Evolutionary conservation across 495 filamentous ascomycete species (phyloP).

Genomic region (Penicillium subrubescens): DNA sequence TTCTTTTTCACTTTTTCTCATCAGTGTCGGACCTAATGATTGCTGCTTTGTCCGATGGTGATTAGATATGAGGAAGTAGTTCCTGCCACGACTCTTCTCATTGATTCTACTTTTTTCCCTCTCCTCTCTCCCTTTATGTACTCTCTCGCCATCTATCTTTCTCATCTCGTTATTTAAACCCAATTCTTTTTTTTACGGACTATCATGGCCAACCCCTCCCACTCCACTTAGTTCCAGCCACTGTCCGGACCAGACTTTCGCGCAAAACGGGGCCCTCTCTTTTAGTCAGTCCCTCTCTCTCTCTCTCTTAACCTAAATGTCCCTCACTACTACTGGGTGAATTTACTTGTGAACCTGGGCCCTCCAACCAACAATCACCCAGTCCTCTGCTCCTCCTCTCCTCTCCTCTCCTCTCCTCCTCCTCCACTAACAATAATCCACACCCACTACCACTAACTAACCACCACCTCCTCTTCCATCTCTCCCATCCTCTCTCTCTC

Average conservation of each 20-base stretch:
- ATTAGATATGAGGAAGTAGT: background rate
- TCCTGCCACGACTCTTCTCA: background rate
- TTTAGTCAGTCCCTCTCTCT: constrained; percentile 3
- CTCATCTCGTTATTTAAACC: background rate
- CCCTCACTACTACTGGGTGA: background rate
- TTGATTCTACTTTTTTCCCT: background rate
- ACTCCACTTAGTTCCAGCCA: constrained; percentile 34
- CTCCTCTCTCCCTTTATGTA: background rate
- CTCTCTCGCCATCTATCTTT: background rate
- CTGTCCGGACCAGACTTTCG: constrained; percentile 15
- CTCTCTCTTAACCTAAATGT: background rate
- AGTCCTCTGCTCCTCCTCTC: background rate
- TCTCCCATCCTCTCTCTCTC: background rate
- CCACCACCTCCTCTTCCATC: background rate
- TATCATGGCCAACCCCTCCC: constrained; percentile 12
- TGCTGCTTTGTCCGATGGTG: background rate
- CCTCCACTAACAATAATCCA: too few relatives aligned
- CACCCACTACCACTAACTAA: background rate
- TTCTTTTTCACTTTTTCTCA: background rate
- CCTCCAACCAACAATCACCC: background rate
- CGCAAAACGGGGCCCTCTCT: constrained; percentile 1
- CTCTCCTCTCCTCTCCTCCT: too few relatives aligned
- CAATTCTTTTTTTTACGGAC: background rate
- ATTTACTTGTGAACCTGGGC: background rate
- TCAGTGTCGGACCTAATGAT: background rate